Conservation (phyloP, 1,284 basidiomycete species). For the Pseudozyma pruni region DNA sequence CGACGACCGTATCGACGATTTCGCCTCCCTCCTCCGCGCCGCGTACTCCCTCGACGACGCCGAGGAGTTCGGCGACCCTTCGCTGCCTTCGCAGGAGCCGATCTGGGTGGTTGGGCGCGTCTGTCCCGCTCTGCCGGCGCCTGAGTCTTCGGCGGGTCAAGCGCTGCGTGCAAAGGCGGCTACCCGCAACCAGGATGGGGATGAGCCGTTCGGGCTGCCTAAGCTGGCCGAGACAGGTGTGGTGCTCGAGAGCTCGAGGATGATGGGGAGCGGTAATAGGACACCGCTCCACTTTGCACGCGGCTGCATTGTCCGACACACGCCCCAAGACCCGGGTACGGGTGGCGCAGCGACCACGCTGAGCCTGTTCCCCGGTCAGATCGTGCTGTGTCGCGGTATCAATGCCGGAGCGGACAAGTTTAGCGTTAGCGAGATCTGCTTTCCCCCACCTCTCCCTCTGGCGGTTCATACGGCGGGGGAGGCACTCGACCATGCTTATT, state of each 20-base stretch:
- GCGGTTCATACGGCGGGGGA: constrained; percentile 47
- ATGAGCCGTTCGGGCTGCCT: constrained; percentile 23
- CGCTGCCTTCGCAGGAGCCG: constrained; percentile 53
- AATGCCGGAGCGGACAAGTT: constrained; percentile 92
- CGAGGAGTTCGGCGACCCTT: constrained; percentile 59
- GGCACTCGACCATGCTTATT: constrained; percentile 45
- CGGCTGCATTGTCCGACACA: constrained; percentile 48
- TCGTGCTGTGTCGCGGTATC: constrained; percentile 86
- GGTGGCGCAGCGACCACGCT: constrained; percentile 31
- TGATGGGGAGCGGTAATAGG: constrained; percentile 60
- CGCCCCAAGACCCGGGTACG: constrained; percentile 40
- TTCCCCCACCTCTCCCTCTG: constrained; percentile 67
- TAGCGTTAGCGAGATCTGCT: constrained; percentile 81
- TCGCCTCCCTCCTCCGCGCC: constrained; percentile 48
- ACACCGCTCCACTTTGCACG: constrained; percentile 49
- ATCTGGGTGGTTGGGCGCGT: constrained; percentile 64
- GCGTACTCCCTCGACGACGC: constrained; percentile 42
- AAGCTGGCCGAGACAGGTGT: constrained; percentile 44
- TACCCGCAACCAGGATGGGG: background rate
- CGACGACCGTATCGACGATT: constrained; percentile 59
- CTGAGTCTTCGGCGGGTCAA: constrained; percentile 17
- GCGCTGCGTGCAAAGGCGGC: constrained; percentile 11
- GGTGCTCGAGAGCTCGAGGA: constrained; percentile 53
- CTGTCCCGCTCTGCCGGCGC: constrained; percentile 32
- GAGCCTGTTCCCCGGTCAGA: constrained; percentile 87